Percentiles rank a stretch among this genome's conserved stretches.
These are phyloP conservation scores for Blastomyces percursus DNA, from an alignment of 2,329 filamentous ascomycete genomes.

Conservation along the genomic window DNA sequence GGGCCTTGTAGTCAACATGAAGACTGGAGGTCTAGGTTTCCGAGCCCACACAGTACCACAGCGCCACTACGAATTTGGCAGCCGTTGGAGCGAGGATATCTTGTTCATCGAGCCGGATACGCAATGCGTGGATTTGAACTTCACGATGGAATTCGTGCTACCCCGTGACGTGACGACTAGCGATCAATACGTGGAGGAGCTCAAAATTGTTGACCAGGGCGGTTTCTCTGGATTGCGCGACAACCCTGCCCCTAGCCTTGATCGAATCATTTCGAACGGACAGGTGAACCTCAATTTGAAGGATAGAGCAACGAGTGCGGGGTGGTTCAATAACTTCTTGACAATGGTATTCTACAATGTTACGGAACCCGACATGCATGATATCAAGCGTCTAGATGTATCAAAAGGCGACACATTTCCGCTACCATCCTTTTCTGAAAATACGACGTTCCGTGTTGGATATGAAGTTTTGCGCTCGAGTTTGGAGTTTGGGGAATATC, in stretches of 20 bases:
- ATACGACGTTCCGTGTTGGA: constrained; percentile 8
- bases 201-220: constrained; percentile 33
- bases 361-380: constrained; percentile 18
- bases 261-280: background rate
- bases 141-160: constrained; percentile 33
- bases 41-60: constrained; percentile 36
- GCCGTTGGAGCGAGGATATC: constrained; percentile 38
- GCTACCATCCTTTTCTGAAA: background rate
- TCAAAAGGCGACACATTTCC: constrained; percentile 1
- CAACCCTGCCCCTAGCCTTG: background rate
- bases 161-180: constrained; percentile 6
- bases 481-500: constrained; percentile 7
- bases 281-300: constrained; percentile 29
- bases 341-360: constrained; percentile 33
- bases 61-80: constrained; percentile 23
- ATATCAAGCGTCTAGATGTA: constrained; percentile 8
- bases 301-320: constrained; percentile 34
- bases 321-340: constrained; percentile 34
- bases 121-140: constrained; percentile 32
- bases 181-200: constrained; percentile 11
- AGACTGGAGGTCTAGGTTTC: constrained; percentile 35
- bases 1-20: constrained; percentile 35
- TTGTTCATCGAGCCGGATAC: constrained; percentile 40
- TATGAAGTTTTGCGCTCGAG: constrained; percentile 2
- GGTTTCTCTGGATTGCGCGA: constrained; percentile 25